Evolutionary conservation across 495 filamentous ascomycete species (phyloP).

Genomic region (Penicillium angulare): DNA sequence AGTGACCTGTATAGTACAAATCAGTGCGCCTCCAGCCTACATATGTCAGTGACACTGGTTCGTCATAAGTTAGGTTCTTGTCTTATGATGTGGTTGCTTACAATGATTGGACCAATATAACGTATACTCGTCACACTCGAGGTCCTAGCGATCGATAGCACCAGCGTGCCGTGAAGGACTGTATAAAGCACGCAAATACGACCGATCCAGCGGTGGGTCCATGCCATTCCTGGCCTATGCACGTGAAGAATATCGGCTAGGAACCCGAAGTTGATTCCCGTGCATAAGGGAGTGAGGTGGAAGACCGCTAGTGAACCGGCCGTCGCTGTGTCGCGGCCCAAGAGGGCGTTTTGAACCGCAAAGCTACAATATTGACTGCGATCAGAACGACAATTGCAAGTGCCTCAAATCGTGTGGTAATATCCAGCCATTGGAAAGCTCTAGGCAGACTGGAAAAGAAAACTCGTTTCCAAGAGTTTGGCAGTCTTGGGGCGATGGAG

Average conservation of each 20-base stretch:
- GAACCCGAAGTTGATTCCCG: slow-evolving; percentile 9
- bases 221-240: slow-evolving; percentile 1
- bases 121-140: not conserved
- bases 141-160: not conserved
- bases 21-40: not conserved
- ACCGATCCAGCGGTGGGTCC: slow-evolving; percentile 9
- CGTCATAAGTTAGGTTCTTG: not conserved
- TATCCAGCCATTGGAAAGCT: no score
- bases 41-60: not conserved
- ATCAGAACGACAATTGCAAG: no score
- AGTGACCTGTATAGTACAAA: not conserved
- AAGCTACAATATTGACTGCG: no score
- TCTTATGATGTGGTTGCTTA: not conserved
- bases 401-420: no score
- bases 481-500: no score
- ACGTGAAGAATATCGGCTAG: slow-evolving; percentile 8
- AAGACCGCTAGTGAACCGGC: slow-evolving; percentile 7
- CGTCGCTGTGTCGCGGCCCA: no score
- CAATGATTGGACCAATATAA: not conserved
- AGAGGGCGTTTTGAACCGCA: no score
- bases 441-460: no score
- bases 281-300: slow-evolving; percentile 9
- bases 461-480: no score
- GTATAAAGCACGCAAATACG: slow-evolving; percentile 3
- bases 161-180: slow-evolving; percentile 6